Base-by-base conservation (phyloP, 2,329 filamentous ascomycete species). In the Fusarium camptoceras region DNA sequence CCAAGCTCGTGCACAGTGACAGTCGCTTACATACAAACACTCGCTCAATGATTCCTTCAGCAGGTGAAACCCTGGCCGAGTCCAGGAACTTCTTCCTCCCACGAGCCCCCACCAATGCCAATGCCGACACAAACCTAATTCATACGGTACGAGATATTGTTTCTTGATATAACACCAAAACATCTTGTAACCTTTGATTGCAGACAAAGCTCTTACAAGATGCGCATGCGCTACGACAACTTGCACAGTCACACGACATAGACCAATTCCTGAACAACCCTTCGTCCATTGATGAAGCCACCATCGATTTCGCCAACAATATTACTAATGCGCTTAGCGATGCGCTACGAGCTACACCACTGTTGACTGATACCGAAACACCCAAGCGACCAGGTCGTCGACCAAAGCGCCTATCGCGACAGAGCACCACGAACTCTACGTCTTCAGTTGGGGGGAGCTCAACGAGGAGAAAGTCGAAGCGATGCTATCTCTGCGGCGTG, bases 191-290 rank as follows among this genome's bases (percentile, higher is more conserved):
- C 34, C 34, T 53, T 31, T 44, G 18, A 39, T n/a, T 24, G 20
- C 6, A 53, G 49, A 44, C 25, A 46, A 30, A 25, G 51, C 37
- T 55, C 37, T 44, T 55, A 14, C 51, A 46, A 55, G 51, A 55
- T 55, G 51, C 51, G 25, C 12, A 46, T 14, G 30, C 27, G n/a
- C 8, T 55, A 15, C 51, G 10, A 25, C 34, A 50, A 3, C 31
- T 49, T 14, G 30, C 46, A 8, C 54, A 56, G 24, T 37, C 54
- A 34, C 25, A 10, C 16, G 31, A 49, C 28, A 50, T 56, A 41
- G 30, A 56, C 18, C 6, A 56, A 50, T 56, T 56, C 24, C 31
- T 56, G 3, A 56, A 49, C n/a, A 37, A 49, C 3, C 46, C 43
- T 0, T 37, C 54, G 3, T 25, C 24, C 4, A 5, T 30, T 18